Conservation (phyloP, 2,329 filamentous ascomycete species). For the Eutypella sp. region DNA sequence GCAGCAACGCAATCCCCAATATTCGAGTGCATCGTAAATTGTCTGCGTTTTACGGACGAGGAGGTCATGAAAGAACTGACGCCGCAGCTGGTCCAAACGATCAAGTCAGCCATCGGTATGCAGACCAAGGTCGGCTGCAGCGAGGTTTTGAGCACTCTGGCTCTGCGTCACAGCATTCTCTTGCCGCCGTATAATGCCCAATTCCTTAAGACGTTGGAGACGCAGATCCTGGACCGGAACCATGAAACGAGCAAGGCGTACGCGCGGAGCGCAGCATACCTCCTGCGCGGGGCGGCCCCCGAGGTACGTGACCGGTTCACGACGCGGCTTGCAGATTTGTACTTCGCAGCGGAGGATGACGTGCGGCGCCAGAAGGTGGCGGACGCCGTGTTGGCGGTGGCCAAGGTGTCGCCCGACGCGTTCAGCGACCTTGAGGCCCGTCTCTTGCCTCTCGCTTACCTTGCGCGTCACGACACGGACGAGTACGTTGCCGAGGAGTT, state of each 20-base stretch:
- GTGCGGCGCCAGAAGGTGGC: constrained; percentile 68
- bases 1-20: constrained; percentile 83
- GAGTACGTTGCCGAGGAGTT: constrained; percentile 77
- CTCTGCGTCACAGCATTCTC: constrained; percentile 70
- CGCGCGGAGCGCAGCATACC: constrained; percentile 78
- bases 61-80: constrained; percentile 70
- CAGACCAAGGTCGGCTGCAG: constrained; percentile 92
- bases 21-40: constrained; percentile 86
- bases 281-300: constrained; percentile 58
- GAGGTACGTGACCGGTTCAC: constrained; percentile 47
- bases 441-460: constrained; percentile 81
- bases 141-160: constrained; percentile 76
- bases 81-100: constrained; percentile 67
- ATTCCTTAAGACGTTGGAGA: constrained; percentile 74
- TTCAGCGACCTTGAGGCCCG: constrained; percentile 72
- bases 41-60: constrained; percentile 77
- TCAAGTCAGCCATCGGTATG: constrained; percentile 83
- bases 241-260: constrained; percentile 90
- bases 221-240: constrained; percentile 83
- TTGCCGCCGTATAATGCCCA: constrained; percentile 70
- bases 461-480: constrained; percentile 81
- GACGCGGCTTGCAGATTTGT: constrained; percentile 58
- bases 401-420: constrained; percentile 82
- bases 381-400: constrained; percentile 76
- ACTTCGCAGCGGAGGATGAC: constrained; percentile 78